Conservation (phyloP, 139 green algal genomes). For the Chlorella sorokiniana region DNA sequence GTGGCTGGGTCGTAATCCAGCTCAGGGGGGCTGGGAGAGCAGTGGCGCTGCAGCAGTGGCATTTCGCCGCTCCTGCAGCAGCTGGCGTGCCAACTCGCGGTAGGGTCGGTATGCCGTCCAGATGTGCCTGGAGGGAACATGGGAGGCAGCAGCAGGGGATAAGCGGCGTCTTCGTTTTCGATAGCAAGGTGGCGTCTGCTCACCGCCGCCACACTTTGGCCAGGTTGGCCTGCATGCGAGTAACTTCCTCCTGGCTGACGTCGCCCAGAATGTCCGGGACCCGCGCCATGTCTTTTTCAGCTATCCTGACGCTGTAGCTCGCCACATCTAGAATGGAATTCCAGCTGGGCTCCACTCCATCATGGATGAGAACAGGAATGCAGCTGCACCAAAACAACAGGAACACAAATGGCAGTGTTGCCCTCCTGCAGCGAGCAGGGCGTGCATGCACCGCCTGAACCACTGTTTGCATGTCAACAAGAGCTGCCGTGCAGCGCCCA, state of each 20-base stretch:
- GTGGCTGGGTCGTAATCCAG: background rate
- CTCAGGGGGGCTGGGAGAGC: background rate
- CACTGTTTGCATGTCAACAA: background rate
- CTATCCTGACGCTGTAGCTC: background rate
- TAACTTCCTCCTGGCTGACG: background rate
- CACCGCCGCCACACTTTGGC: slow-evolving; percentile 11
- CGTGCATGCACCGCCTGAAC: background rate
- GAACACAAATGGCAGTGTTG: background rate
- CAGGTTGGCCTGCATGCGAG: background rate
- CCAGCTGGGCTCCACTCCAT: background rate
- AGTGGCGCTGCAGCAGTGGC: background rate
- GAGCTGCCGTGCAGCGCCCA: background rate
- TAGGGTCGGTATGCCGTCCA: slow-evolving; percentile 3
- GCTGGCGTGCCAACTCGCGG: background rate
- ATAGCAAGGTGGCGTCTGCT: background rate
- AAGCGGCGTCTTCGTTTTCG: background rate
- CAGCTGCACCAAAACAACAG: background rate
- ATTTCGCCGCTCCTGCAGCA: background rate
- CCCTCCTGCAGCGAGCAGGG: background rate
- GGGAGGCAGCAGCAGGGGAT: background rate
- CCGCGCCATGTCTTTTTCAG: background rate
- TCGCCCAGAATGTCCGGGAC: background rate
- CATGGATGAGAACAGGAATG: slow-evolving; percentile 6
- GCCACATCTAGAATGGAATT: background rate
- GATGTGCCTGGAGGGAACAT: background rate